Base-by-base conservation (phyloP, 192 early-diverging fungal species). In the Podila epigama region DNA sequence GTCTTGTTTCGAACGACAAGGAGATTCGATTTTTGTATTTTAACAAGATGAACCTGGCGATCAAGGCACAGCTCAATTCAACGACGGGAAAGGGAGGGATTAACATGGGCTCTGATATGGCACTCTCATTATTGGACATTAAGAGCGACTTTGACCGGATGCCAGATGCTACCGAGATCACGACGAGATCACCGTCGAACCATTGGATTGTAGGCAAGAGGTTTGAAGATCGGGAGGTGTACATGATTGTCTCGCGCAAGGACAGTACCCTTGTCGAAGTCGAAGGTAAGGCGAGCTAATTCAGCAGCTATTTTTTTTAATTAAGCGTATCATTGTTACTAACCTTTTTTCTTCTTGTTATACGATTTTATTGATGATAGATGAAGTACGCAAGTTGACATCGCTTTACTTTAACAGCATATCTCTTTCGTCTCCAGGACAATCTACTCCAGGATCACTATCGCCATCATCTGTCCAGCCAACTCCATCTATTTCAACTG, bases 201-300 rank as follows among this genome's bases (percentile, higher is more conserved):
- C 67, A 84, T 62, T 88, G 87, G 87, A 75, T 88, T 42, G 81
- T 85, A 18, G 87, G 87, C 2, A 79, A 83, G 32, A 70, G 85
- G 33, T 63, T 81, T 31, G 84, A 87, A 31, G 75, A 70, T 33
- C 83, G 80, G 8, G 81, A 85, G 57, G 69, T 88, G 16, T 88
- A 86, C 66, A 64, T 88, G 57, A 79, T 88, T 51, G 87, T 83
- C 0, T 81, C 85, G n/a, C 83, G 86, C 53, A 86, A 85, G 63
- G 87, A 88, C 41, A 75, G 73, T 29, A 71, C 85, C 2, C 53
- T 88, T 50, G 79, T 82, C 2, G 81, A 88, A 56, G 79, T 86
- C 3, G 85, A 88, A 82, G 87, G 87, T 86, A 82, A 65, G 18
- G 29, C 15, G 33, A 34, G n/a, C n/a, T n/a, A n/a, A n/a, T n/a